Percentiles rank a stretch among this genome's conserved stretches.
Evolutionary conservation across 192 early-diverging fungal species (phyloP).

Genomic region (Linnemannia schmuckeri): DNA sequence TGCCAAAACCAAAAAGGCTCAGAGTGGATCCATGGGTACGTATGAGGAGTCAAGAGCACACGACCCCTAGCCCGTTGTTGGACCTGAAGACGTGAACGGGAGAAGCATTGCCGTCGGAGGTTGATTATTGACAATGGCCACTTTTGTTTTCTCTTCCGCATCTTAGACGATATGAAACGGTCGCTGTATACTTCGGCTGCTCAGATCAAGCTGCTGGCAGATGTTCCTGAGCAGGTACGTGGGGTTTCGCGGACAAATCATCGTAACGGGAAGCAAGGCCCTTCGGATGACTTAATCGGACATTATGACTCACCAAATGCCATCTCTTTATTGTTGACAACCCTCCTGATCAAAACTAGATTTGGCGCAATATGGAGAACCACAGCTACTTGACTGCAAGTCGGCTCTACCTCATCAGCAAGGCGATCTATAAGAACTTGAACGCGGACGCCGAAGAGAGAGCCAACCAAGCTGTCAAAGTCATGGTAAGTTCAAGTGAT

Average conservation of each 20-base stretch:
- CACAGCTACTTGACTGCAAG: slow-evolving; percentile 78
- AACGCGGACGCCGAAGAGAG: slow-evolving; percentile 63
- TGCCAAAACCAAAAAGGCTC: slow-evolving; percentile 57
- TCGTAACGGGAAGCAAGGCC: no score
- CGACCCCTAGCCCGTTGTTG: neutral
- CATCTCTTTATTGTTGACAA: neutral
- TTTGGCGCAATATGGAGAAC: slow-evolving; percentile 85
- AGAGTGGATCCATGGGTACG: slow-evolving; percentile 59
- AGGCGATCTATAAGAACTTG: slow-evolving; percentile 75
- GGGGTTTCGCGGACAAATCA: neutral
- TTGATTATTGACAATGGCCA: neutral
- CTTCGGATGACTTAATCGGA: no score
- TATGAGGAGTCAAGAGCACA: neutral
- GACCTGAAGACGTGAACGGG: neutral
- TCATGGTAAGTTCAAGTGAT: slow-evolving; percentile 27
- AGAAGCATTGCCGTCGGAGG: neutral
- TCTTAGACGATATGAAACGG: slow-evolving; percentile 68
- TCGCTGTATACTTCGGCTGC: slow-evolving; percentile 78
- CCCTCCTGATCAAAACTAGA: slow-evolving; percentile 55
- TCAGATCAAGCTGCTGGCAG: slow-evolving; percentile 85
- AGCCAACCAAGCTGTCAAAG: slow-evolving; percentile 11
- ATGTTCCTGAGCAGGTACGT: slow-evolving; percentile 88
- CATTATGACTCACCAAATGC: neutral
- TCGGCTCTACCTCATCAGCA: slow-evolving; percentile 78
- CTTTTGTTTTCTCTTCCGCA: neutral